phyloP scores from a whole-genome alignment of 495 filamentous ascomycete species.

The Neurospora africana region DNA sequence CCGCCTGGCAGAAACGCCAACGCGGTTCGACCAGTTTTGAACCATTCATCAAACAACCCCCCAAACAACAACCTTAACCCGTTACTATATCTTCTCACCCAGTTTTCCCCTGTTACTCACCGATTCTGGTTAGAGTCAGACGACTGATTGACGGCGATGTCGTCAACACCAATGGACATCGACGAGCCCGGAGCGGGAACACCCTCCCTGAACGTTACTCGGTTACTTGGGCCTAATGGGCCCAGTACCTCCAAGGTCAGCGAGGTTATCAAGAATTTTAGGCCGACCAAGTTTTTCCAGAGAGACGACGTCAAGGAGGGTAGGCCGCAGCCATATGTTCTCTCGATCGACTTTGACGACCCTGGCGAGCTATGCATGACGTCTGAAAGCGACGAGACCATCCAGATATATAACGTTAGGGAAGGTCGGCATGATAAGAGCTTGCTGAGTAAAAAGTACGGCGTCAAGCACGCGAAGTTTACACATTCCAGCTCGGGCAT shows the following conservation, averaged over 20 bases:
- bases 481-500: constrained; percentile 80
- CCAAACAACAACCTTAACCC: neutral
- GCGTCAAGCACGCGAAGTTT: constrained; percentile 85
- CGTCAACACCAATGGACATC: constrained; percentile 43
- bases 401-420: constrained; percentile 87
- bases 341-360: constrained; percentile 92
- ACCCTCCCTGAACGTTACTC: constrained; percentile 29
- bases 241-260: constrained; percentile 32
- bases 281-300: constrained; percentile 42
- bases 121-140: neutral
- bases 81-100: too few relatives aligned
- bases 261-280: constrained; percentile 36
- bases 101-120: neutral
- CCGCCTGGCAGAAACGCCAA: neutral
- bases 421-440: constrained; percentile 80
- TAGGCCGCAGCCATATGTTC: constrained; percentile 29
- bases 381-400: constrained; percentile 80
- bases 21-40: neutral
- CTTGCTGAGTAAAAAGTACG: constrained; percentile 86
- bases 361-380: constrained; percentile 81
- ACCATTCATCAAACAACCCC: neutral
- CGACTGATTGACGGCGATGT: constrained; percentile 22
- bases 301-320: constrained; percentile 34
- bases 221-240: constrained; percentile 20
- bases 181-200: constrained; percentile 31